phyloP scores from a whole-genome alignment of 768 basidiomycete genomes.

The Mycena metata region DNA sequence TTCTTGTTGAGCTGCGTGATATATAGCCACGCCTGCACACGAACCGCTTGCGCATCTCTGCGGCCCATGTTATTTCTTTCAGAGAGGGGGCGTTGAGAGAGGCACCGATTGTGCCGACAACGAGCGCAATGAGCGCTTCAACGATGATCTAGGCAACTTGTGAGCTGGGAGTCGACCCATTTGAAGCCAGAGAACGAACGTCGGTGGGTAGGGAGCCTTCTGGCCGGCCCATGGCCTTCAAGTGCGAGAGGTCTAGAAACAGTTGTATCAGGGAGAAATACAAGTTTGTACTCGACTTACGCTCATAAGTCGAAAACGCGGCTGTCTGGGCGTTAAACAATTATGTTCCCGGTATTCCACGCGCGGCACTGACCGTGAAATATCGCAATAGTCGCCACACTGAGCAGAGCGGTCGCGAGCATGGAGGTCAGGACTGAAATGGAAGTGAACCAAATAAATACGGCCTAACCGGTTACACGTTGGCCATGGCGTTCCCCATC shows the following conservation, averaged over 20 bases:
- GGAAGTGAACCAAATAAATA: slow-evolving; percentile 21
- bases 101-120: slow-evolving; percentile 81
- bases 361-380: slow-evolving; percentile 64
- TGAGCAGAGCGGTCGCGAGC: slow-evolving; percentile 62
- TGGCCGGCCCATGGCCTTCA: slow-evolving; percentile 82
- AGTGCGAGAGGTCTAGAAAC: slow-evolving; percentile 74
- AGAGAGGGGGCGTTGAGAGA: slow-evolving; percentile 75
- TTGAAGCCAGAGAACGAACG: slow-evolving; percentile 53
- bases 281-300: slow-evolving; percentile 54
- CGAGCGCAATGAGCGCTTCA: slow-evolving; percentile 73
- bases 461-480: slow-evolving; percentile 28
- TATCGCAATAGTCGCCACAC: slow-evolving; percentile 60
- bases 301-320: slow-evolving; percentile 86
- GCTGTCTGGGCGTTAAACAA: slow-evolving; percentile 56
- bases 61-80: slow-evolving; percentile 90
- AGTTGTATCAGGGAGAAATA: slow-evolving; percentile 1
- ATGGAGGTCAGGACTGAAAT: slow-evolving; percentile 45
- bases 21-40: slow-evolving; percentile 40
- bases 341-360: slow-evolving; percentile 15
- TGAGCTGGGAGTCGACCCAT: slow-evolving; percentile 2
- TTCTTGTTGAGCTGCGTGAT: slow-evolving; percentile 7
- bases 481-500: slow-evolving; percentile 78
- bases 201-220: slow-evolving; percentile 76
- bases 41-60: slow-evolving; percentile 88
- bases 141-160: slow-evolving; percentile 67